Base-by-base conservation (phyloP, 1,284 basidiomycete species). In the Fistulina hepatica region DNA sequence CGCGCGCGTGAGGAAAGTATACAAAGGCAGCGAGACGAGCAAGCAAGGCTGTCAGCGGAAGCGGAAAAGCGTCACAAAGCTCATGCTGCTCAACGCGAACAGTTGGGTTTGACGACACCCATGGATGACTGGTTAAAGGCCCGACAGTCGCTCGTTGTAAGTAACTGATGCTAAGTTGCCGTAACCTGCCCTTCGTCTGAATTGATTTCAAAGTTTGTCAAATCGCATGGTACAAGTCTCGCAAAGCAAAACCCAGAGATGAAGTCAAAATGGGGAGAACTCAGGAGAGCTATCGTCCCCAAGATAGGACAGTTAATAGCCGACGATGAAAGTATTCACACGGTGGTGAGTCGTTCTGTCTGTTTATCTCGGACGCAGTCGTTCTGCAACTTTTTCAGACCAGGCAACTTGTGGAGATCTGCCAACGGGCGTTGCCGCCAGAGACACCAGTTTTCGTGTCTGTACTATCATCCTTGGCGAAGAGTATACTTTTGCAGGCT, bases 281-380 rank as follows among this genome's bases (percentile, higher is more conserved):
- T 76, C 23, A 85, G 94, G 43, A 75, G 93, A 34, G 71, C 82
- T 51, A 92, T 98, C 40, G 91, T 81, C 2, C 83, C 89, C 21
- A 90, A 89, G 53, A 74, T 97, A 25, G 91, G 93, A 1, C 94
- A 97, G 57, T 64, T 97, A 23, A 92, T 90, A 9, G 88, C 90
- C 49, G 83, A 92, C 32, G 50, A 63, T 2, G 55, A 68, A 26
- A 69, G 77, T n/a, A 86, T 93, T 33, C 45, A 65, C 20, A 71
- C 74, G 13, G 81, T 93, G 44, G 77, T 89, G 59, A 52, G 81
- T 68, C n/a, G 35, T 21, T 21, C 26, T 16, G 22, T 28, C 21
- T 21, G 19, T 26, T 31, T 19, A 44, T 41, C n/a, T 34, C 20
- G 19, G 37, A 5, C 37, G 21, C 42, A 38, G 31, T 45, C 35